Evolutionary conservation across 2,329 filamentous ascomycete species (phyloP), one percentile per base, ranked within the genome.

Genomic region (Trichothecium roseum): DNA sequence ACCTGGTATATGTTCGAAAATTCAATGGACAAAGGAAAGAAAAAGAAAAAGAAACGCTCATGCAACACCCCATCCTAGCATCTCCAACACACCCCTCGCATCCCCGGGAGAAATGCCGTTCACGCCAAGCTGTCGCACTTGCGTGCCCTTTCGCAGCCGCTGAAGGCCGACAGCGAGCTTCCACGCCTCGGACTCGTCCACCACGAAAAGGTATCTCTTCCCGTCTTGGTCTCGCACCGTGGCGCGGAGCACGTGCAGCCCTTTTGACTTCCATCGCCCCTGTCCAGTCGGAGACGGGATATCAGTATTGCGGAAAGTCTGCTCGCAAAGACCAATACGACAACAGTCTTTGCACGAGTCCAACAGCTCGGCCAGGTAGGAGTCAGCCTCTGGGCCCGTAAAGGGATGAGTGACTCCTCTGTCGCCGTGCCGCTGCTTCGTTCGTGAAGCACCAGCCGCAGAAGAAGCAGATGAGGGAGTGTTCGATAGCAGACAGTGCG

Each of bases 111-210:
- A 60, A 61, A 81, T 69, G 30, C 67, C 64, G 37, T 69, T 66
- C 22, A 81, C 67, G 5, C 72, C 73, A 31, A 81, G 59, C 38
- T 72, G 68, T 36, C 74, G 63, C 22, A 70, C 72, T 51, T 70
- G 72, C 3, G 69, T 70, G 5, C 78, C 77, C 36, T 68, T 67
- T 35, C 75, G 61, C 46, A 83, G 55, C 30, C 71, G 65, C 52
- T 78, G 72, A 45, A 83, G 51, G 3, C 74, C 77, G 26, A 72
- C 60, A 2, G 74, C 66, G 17, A 83, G 61, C 65, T 83, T 83
- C 78, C 78, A 82, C 18, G 68, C 69, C 52, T 83, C 78, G 41
- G 74, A 68, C 49, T 81, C 75, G 28, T 66, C 63, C 24, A 82
- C 57, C 8, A 82, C 66, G 49, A 82, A 81, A 26, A 82, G 54